phyloP scores from a whole-genome alignment of 2,329 filamentous ascomycete genomes.

The Monosporascus sp. region DNA sequence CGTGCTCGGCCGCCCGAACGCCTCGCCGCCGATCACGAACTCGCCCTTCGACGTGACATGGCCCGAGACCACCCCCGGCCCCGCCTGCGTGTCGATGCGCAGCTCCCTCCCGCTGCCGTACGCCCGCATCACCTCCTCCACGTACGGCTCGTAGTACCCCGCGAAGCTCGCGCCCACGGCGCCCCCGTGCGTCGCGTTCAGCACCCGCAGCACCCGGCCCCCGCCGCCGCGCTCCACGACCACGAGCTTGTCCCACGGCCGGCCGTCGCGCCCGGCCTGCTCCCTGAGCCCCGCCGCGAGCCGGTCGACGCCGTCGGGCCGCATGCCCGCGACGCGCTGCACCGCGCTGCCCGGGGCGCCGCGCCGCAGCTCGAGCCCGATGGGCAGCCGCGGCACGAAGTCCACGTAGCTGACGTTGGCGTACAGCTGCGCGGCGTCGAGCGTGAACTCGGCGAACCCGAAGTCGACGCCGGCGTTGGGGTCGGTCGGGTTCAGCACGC shows the following conservation, averaged over 20 bases:
- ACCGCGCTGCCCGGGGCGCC: conserved; percentile 29
- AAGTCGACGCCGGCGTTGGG: conserved; percentile 49
- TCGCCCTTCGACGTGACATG: conserved; percentile 38
- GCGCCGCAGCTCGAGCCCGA: conserved; percentile 45
- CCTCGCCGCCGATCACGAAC: conserved; percentile 32
- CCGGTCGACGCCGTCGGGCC: conserved; percentile 48
- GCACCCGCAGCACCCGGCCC: conserved; percentile 31
- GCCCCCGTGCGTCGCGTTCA: conserved; percentile 40
- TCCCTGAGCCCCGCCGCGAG: conserved; percentile 49
- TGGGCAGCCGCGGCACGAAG: conserved; percentile 53
- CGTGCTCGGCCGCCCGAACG: conserved; percentile 52
- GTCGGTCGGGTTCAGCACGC: conserved; percentile 58
- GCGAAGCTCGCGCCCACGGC: conserved; percentile 39
- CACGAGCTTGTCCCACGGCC: conserved; percentile 57
- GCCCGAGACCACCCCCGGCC: conserved; percentile 48
- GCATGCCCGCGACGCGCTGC: conserved; percentile 55
- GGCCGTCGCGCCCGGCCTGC: conserved; percentile 52
- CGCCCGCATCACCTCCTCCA: conserved; percentile 37
- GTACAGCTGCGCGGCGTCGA: conserved; percentile 51
- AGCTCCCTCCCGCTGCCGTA: conserved; percentile 31
- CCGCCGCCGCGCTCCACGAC: conserved; percentile 19
- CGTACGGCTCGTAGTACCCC: conserved; percentile 38
- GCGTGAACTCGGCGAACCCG: conserved; percentile 58
- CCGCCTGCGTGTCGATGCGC: conserved; percentile 61
- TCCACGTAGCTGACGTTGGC: conserved; percentile 65